Conservation (phyloP, 2,329 filamentous ascomycete genomes). For the Cordyceps cateniannulata region DNA sequence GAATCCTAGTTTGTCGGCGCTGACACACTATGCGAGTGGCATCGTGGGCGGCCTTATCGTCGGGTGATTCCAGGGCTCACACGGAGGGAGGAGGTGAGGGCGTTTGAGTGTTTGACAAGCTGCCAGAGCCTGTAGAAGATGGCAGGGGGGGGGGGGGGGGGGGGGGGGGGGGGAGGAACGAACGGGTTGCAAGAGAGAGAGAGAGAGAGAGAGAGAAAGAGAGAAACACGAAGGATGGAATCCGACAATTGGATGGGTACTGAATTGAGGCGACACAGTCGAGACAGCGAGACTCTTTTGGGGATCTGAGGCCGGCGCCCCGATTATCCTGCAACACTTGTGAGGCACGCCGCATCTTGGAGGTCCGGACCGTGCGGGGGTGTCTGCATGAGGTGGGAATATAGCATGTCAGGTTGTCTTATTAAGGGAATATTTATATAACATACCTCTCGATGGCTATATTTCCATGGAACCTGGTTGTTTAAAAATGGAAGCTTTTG, state of each 20-base stretch:
- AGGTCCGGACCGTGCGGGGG: background rate
- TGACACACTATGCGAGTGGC: slow-evolving; percentile 8
- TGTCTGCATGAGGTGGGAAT: too few species aligned
- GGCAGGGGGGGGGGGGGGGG: background rate
- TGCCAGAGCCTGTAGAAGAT: background rate
- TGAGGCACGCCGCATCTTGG: slow-evolving; percentile 9
- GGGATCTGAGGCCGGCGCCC: background rate
- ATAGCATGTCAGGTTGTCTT: too few species aligned
- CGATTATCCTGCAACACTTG: slow-evolving; percentile 9
- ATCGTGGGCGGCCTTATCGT: background rate
- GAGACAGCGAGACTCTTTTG: background rate
- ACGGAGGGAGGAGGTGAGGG: background rate
- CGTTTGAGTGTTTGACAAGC: slow-evolving; percentile 2
- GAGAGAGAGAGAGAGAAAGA: background rate
- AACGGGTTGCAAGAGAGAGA: background rate
- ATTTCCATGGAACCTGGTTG: too few species aligned
- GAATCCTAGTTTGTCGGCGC: slow-evolving; percentile 8
- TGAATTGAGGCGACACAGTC: background rate
- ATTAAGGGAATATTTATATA: too few species aligned
- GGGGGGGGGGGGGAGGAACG: background rate
- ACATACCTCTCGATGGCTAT: too few species aligned
- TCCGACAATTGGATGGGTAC: background rate
- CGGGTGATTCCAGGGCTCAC: background rate
- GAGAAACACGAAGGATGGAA: background rate
- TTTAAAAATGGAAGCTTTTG: too few species aligned